A percentile compares a stretch with the other conserved stretches of the same genome.
Conservation (phyloP, 2,329 filamentous ascomycete species). For the Torrubiella hemipterigena region DNA sequence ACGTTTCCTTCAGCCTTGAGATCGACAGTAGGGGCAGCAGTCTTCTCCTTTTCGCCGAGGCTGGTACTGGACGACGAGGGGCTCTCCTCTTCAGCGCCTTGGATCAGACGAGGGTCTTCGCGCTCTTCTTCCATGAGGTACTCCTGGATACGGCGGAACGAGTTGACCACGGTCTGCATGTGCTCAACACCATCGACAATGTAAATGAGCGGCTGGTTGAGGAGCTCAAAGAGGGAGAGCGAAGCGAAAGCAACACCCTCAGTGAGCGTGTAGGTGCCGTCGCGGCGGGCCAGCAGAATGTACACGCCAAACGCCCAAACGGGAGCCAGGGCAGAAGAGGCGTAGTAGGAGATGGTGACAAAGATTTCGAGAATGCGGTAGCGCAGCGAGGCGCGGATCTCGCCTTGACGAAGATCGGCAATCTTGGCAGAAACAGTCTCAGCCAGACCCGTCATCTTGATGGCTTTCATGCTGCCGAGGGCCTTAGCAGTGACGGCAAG, state of each 20-base stretch:
- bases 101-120: conserved; percentile 1
- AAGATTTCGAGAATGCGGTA: conserved; percentile 11
- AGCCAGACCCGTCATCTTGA: conserved; percentile 29
- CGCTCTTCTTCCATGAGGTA: conserved; percentile 10
- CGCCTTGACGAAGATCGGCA: conserved; percentile 20
- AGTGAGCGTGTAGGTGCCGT: conserved; percentile 7
- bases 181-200: conserved; percentile 10
- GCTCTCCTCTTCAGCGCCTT: not conserved
- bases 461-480: conserved; percentile 21
- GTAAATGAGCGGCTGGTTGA: conserved; percentile 10
- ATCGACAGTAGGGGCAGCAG: no score
- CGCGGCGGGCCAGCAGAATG: conserved; percentile 7
- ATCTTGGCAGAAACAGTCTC: conserved; percentile 18
- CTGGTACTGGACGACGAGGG: no score
- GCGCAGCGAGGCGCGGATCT: conserved; percentile 19
- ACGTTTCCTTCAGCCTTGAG: conserved; percentile 1
- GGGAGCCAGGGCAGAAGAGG: conserved; percentile 9
- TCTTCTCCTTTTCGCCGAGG: no score
- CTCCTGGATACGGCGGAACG: conserved; percentile 10
- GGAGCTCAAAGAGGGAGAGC: conserved; percentile 10
- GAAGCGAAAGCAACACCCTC: conserved; percentile 11
- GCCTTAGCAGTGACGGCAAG: conserved; percentile 12
- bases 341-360: conserved; percentile 1
- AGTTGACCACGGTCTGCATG: conserved; percentile 10
- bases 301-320: conserved; percentile 10